These are phyloP conservation scores for Verticillium nubilum DNA, from an alignment of 2,329 filamentous ascomycete species.

Conservation along the genomic window DNA sequence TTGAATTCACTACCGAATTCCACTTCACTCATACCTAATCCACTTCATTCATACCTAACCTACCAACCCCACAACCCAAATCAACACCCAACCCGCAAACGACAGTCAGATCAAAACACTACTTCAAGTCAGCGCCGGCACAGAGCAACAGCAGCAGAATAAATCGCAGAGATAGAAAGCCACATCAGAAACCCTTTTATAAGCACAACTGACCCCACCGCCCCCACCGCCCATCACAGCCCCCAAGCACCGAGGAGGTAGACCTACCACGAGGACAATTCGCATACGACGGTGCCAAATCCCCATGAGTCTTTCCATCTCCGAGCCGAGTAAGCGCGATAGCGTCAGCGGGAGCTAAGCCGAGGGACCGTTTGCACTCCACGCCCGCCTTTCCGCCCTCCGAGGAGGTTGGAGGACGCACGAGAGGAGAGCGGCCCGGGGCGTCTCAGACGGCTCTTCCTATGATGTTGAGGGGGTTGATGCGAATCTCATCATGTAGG, in stretches of 20 bases:
- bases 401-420: background rate
- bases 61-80: background rate
- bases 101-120: background rate
- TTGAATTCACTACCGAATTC: too few relatives aligned
- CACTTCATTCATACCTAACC: background rate
- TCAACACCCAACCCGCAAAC: background rate
- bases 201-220: slow-evolving; percentile 37
- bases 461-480: slow-evolving; percentile 32
- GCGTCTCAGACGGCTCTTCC: slow-evolving; percentile 44
- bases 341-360: slow-evolving; percentile 6
- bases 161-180: background rate
- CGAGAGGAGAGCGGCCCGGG: slow-evolving; percentile 14
- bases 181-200: slow-evolving; percentile 39
- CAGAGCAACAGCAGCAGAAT: background rate
- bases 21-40: too few relatives aligned
- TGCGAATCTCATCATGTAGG: slow-evolving; percentile 32
- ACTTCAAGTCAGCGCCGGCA: background rate
- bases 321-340: background rate
- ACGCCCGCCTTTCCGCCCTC: background rate
- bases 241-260: background rate
- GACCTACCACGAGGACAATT: slow-evolving; percentile 3
- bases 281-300: slow-evolving; percentile 29
- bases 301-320: background rate
- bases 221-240: slow-evolving; percentile 10
- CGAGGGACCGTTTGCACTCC: slow-evolving; percentile 9